Evolutionary conservation across 345 rosid genomes (phyloP).

Genomic region (Moricandia moricandioides): DNA sequence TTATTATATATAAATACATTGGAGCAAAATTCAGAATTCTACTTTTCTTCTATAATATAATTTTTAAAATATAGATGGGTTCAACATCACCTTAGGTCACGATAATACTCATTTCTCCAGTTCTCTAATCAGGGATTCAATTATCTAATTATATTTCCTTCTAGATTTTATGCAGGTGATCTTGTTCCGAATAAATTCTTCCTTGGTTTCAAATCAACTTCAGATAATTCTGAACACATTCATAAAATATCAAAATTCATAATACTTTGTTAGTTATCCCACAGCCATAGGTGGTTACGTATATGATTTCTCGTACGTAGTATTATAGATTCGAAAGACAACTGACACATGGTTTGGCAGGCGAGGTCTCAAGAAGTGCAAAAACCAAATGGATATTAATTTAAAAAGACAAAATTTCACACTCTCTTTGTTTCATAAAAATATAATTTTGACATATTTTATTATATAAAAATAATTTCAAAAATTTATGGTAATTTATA

Average conservation of each 20-base stretch:
- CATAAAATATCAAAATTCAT: not conserved
- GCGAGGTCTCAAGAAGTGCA: not conserved
- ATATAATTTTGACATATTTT: too few relatives aligned
- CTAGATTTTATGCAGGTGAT: not conserved
- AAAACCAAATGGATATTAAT: not conserved
- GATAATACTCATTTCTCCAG: constrained; percentile 3
- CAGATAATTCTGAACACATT: not conserved
- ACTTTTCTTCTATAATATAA: too few relatives aligned
- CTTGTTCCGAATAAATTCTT: not conserved
- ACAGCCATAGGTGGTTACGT: not conserved
- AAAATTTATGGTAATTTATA: too few relatives aligned
- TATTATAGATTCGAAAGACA: not conserved
- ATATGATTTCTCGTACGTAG: not conserved
- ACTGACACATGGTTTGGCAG: constrained; percentile 1
- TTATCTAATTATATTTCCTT: not conserved
- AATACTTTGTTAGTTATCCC: not conserved
- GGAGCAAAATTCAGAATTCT: too few relatives aligned
- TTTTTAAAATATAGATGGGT: too few relatives aligned
- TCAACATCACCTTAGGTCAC: not conserved
- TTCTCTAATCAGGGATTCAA: not conserved
- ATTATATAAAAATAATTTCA: too few relatives aligned
- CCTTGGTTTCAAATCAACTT: not conserved
- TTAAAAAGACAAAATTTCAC: not conserved
- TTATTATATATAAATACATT: too few relatives aligned
- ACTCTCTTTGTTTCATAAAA: too few relatives aligned